Evolutionary conservation across 257 asterid species (phyloP), one percentile per base, ranked within the genome.

Genomic region (Solanum neorickii): DNA sequence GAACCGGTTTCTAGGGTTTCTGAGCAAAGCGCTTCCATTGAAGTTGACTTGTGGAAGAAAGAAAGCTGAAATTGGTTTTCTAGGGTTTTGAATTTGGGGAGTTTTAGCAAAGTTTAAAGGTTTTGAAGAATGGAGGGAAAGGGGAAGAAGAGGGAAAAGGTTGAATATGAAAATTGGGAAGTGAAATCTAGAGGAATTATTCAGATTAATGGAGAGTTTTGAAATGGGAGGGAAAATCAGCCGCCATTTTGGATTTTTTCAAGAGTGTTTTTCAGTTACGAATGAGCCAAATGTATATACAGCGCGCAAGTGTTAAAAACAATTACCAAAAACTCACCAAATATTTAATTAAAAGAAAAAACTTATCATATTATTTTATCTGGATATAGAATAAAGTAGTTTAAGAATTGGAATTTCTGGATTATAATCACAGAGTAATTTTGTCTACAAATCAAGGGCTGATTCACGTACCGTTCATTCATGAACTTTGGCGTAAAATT

Each of bases 111-210:
- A 3, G 49, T n/a, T 25, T 27, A 9, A 46, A 42, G 83, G 10
- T 21, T 66, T 86, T 72, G 52, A 86, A 46, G 87, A 44, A 35
- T 86, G 74, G 90, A 86, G 86, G 47, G 70, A 86, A 74, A 10
- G 21, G 12, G 60, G 84, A 84, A 9, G 78, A 76, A 90, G 93
- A 88, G 93, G 92, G 92, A 89, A 90, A 84, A 20, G 72, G 78
- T 41, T 72, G 60, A 82, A 59, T 70, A 66, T 56, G 86, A 83
- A 68, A 75, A 49, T 25, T 70, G 12, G 77, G 68, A 18, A 41
- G 33, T 56, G 20, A 16, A 44, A 56, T 27, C 31, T 68, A 25
- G 41, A 83, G 84, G 84, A 49, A 49, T 13, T 46, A 12, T 31
- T 15, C n/a, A 69, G 73, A 85, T 78, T 82, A 87, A 86, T 49